These are phyloP conservation scores for Leccinum subtestaceum DNA, from an alignment of 768 basidiomycete genomes.

Conservation along the genomic window DNA sequence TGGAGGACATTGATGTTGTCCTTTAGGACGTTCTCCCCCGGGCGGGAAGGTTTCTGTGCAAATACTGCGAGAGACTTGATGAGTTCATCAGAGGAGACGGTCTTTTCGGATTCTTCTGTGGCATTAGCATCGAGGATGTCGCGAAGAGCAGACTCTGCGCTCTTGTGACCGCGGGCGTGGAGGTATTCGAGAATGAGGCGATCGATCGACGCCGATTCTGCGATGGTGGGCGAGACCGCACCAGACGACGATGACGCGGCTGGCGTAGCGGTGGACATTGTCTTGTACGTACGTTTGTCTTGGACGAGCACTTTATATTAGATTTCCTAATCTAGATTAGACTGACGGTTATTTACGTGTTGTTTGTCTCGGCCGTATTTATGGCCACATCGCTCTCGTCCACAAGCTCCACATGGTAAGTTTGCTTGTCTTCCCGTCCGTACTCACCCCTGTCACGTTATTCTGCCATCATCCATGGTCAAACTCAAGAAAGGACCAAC, in stretches of 20 bases:
- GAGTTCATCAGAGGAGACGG: slow-evolving; percentile 48
- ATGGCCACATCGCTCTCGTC: not conserved
- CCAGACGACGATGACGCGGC: slow-evolving; percentile 35
- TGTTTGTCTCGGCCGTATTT: slow-evolving; percentile 3
- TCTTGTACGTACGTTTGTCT: not conserved
- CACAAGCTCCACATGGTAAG: not conserved
- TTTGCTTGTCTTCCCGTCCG: not conserved
- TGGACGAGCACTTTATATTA: not conserved
- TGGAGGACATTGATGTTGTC: slow-evolving; percentile 64
- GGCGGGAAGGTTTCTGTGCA: slow-evolving; percentile 62
- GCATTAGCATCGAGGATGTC: slow-evolving; percentile 36
- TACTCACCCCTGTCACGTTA: not conserved
- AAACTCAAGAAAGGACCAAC: slow-evolving; percentile 17
- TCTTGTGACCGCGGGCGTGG: slow-evolving; percentile 43
- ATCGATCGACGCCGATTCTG: slow-evolving; percentile 33
- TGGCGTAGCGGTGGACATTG: slow-evolving; percentile 33
- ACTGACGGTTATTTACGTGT: slow-evolving; percentile 5
- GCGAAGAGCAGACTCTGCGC: slow-evolving; percentile 42
- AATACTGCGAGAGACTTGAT: slow-evolving; percentile 62
- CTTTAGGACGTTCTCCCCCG: slow-evolving; percentile 70
- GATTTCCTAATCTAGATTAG: slow-evolving; percentile 2
- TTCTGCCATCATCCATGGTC: slow-evolving; percentile 12
- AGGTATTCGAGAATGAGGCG: slow-evolving; percentile 49
- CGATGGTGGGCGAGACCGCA: slow-evolving; percentile 31
- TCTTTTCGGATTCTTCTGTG: slow-evolving; percentile 37